Percentiles rank a stretch among this genome's conserved stretches.
Conservation (phyloP, 176 grass and related monocot species). For the Carex kokanica region DNA sequence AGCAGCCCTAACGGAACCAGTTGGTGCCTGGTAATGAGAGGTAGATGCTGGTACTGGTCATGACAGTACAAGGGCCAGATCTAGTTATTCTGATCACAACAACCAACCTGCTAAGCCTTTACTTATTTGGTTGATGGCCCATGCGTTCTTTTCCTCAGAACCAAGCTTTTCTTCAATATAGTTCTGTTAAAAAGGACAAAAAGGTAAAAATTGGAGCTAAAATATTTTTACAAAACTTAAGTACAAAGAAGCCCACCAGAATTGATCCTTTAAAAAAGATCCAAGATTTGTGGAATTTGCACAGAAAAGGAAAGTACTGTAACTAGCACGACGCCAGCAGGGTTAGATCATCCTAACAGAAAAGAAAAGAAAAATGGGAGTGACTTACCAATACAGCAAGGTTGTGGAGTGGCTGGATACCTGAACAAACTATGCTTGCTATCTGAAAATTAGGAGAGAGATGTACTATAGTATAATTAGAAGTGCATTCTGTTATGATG, state of each 20-base stretch:
- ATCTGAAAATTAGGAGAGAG: constrained; percentile 38
- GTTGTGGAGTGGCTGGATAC: constrained; percentile 64
- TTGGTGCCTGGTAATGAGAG: neutral
- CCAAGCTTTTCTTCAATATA: constrained; percentile 31
- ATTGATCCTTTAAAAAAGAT: too few species aligned
- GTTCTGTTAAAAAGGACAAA: constrained; percentile 22
- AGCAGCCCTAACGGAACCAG: too few species aligned
- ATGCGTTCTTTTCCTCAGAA: constrained; percentile 27
- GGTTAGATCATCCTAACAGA: too few species aligned
- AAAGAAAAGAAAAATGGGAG: neutral
- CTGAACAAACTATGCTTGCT: constrained; percentile 70
- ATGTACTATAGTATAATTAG: too few species aligned
- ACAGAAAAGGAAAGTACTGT: neutral
- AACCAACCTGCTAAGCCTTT: constrained; percentile 32
- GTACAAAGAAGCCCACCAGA: neutral
- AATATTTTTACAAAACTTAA: neutral
- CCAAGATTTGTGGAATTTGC: too few species aligned
- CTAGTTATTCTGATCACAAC: neutral
- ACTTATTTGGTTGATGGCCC: constrained; percentile 5
- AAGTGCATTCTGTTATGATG: too few species aligned
- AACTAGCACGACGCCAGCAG: too few species aligned
- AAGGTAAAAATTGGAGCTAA: neutral
- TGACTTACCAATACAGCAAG: too few species aligned
- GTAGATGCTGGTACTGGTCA: neutral
- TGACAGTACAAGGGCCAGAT: neutral